Evolutionary conservation across 371 early-diverging fungal genomes (phyloP).

Genomic region (Entomophthora muscae): DNA sequence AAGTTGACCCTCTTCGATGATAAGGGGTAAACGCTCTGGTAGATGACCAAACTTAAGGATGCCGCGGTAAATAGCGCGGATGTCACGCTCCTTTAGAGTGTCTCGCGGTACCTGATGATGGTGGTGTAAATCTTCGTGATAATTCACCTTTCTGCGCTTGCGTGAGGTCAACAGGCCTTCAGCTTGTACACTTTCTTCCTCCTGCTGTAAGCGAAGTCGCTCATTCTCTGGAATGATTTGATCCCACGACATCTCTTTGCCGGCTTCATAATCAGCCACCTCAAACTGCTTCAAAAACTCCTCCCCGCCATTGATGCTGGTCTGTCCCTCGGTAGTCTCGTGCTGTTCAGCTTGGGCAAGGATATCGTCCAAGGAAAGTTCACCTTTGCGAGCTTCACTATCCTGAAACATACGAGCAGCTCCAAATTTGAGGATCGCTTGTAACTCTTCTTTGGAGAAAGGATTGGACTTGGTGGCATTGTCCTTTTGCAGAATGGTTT

Average conservation of each 20-base stretch:
- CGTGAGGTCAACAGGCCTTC: constrained; percentile 14
- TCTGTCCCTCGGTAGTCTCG: constrained; percentile 50
- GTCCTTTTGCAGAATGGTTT: constrained; percentile 33
- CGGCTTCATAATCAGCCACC: constrained; percentile 79
- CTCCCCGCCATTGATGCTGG: constrained; percentile 49
- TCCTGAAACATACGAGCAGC: constrained; percentile 87
- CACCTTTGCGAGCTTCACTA: constrained; percentile 43
- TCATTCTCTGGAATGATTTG: constrained; percentile 87
- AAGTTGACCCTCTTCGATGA: constrained; percentile 61
- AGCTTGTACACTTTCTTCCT: constrained; percentile 21
- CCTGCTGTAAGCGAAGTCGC: constrained; percentile 42
- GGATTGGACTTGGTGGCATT: constrained; percentile 18
- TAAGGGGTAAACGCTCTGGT: constrained; percentile 53
- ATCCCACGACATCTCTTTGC: constrained; percentile 71
- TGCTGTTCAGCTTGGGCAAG: constrained; percentile 84
- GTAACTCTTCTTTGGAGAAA: constrained; percentile 68
- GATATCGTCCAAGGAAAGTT: constrained; percentile 89
- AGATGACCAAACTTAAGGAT: constrained; percentile 66
- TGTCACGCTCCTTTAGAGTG: constrained; percentile 22
- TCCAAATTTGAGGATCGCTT: constrained; percentile 91
- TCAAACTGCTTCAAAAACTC: constrained; percentile 90
- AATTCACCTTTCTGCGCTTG: constrained; percentile 9
- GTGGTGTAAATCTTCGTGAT: constrained; percentile 16
- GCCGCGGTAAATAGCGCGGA: constrained; percentile 57
- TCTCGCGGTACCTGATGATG: neutral